Conservation (phyloP, 345 rosid species). For the Boechera retrofracta region DNA sequence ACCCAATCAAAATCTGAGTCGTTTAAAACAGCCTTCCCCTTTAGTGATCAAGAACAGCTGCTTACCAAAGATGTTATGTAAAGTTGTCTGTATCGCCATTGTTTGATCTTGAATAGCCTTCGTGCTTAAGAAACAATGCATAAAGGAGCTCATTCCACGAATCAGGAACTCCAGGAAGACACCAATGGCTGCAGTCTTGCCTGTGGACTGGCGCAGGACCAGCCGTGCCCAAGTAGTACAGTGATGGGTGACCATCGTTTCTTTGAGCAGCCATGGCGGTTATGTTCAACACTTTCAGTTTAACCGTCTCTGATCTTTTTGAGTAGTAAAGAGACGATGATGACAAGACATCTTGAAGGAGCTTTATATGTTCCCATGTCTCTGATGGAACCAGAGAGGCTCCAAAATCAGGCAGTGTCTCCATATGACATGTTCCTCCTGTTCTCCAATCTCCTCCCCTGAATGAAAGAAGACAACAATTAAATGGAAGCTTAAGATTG, state of each 20-base stretch:
- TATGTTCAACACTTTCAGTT: constrained; percentile 62
- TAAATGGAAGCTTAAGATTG: not conserved
- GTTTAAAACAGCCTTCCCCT: not conserved
- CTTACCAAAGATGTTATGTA: constrained; percentile 24
- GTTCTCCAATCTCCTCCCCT: constrained; percentile 95
- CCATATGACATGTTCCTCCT: constrained; percentile 87
- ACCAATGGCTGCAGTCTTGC: constrained; percentile 98
- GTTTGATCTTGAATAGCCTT: constrained; percentile 21
- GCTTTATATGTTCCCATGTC: constrained; percentile 56
- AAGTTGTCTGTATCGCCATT: constrained; percentile 28
- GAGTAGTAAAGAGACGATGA: constrained; percentile 42
- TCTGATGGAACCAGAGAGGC: constrained; percentile 53
- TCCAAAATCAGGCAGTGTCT: constrained; percentile 77
- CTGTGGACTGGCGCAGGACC: constrained; percentile 70
- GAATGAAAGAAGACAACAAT: constrained; percentile 26
- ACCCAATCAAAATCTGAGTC: constrained; percentile 30
- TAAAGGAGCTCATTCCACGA: constrained; percentile 88
- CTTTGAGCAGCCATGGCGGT: constrained; percentile 73
- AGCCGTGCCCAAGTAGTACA: constrained; percentile 64
- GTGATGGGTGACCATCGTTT: constrained; percentile 84
- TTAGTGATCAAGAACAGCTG: not conserved
- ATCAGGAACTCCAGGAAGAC: constrained; percentile 96
- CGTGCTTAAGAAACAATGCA: constrained; percentile 60
- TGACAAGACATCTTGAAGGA: constrained; percentile 52
- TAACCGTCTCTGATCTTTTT: constrained; percentile 37